Conservation (phyloP, 2,329 filamentous ascomycete species). For the Sarocladium kiliense region DNA sequence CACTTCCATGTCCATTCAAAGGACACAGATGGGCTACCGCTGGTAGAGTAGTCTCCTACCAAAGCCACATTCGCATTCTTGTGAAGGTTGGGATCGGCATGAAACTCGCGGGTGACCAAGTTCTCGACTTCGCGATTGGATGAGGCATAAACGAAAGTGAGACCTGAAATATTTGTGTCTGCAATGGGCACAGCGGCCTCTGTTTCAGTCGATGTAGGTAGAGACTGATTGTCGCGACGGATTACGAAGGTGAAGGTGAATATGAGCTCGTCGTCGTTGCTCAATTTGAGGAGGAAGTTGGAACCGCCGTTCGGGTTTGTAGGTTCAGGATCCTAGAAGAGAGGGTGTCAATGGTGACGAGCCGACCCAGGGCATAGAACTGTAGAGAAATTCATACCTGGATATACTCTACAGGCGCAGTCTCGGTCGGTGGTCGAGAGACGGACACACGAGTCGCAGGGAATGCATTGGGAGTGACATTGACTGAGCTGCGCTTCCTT, state of each 20-base stretch:
- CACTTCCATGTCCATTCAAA: conserved; percentile 98
- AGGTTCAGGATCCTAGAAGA: conserved; percentile 70
- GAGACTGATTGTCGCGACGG: conserved; percentile 37
- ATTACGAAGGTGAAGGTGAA: conserved; percentile 92
- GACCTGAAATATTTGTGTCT: conserved; percentile 78
- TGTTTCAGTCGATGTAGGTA: conserved; percentile 34
- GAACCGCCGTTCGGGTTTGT: conserved; percentile 45
- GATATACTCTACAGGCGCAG: conserved; percentile 78
- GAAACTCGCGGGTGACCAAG: conserved; percentile 89
- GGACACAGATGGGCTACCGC: conserved; percentile 74
- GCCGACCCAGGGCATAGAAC: neutral
- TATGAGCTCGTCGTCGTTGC: conserved; percentile 84
- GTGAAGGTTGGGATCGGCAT: conserved; percentile 94
- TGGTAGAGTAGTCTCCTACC: conserved; percentile 86
- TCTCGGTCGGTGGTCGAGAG: conserved; percentile 68
- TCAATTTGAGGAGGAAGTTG: conserved; percentile 78
- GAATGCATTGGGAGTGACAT: conserved; percentile 78
- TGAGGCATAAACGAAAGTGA: conserved; percentile 89
- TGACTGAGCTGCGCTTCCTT: conserved; percentile 70
- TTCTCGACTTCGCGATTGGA: conserved; percentile 86
- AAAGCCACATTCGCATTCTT: conserved; percentile 95
- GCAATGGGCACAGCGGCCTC: conserved; percentile 16
- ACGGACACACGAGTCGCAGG: conserved; percentile 75
- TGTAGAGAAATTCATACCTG: conserved; percentile 56
- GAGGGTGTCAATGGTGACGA: neutral